A percentile compares a stretch with the other conserved stretches of the same genome.
Evolutionary conservation across 2,329 filamentous ascomycete species (phyloP).

Genomic region (Fusarium xylarioides): DNA sequence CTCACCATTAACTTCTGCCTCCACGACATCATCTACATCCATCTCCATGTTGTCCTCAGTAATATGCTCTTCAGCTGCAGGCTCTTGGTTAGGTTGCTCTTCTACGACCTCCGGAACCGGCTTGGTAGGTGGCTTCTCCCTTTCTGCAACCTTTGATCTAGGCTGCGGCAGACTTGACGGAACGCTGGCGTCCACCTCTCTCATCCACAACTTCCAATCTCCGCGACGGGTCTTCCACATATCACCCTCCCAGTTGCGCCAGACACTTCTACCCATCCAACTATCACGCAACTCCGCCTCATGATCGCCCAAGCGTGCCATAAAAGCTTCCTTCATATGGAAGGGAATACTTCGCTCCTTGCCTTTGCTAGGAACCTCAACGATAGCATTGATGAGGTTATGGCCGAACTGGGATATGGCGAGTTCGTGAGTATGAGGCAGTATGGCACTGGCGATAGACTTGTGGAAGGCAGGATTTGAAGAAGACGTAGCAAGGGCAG

Average conservation of each 20-base stretch:
- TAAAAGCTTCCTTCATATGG: slow-evolving; percentile 66
- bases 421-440: slow-evolving; percentile 56
- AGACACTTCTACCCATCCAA: slow-evolving; percentile 65
- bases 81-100: slow-evolving; percentile 1
- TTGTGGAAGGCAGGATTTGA: slow-evolving; percentile 65
- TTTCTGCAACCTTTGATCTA: slow-evolving; percentile 18
- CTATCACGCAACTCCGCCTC: slow-evolving; percentile 61
- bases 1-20: slow-evolving; percentile 5
- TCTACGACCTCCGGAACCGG: background rate
- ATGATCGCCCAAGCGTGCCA: slow-evolving; percentile 57
- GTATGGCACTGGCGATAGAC: slow-evolving; percentile 58
- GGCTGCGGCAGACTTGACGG: slow-evolving; percentile 31
- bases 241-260: slow-evolving; percentile 67
- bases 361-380: slow-evolving; percentile 59
- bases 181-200: slow-evolving; percentile 52
- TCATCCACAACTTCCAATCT: slow-evolving; percentile 67
- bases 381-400: slow-evolving; percentile 60
- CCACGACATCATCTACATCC: slow-evolving; percentile 14
- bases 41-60: slow-evolving; percentile 9
- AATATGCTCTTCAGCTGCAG: background rate
- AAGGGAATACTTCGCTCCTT: slow-evolving; percentile 61
- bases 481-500: slow-evolving; percentile 59
- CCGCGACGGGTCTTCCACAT: slow-evolving; percentile 61
- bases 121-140: background rate
- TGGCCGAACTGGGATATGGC: slow-evolving; percentile 62